Evolutionary conservation across 1,284 basidiomycete genomes (phyloP), one percentile per base, ranked within the genome.

Genomic region (Apiotrichum akiyoshidainum): DNA sequence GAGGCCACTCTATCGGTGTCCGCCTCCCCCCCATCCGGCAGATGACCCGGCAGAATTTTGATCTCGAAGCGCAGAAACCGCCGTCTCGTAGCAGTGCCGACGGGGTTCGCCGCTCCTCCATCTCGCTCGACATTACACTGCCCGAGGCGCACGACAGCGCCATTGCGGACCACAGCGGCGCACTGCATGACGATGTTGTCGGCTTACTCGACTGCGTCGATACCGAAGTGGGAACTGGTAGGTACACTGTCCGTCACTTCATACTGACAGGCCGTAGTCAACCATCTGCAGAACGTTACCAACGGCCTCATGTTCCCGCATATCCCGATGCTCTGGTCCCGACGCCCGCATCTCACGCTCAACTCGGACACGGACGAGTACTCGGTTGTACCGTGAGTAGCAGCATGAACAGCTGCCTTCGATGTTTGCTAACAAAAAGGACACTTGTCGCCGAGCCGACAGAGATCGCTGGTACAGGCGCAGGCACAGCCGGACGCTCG

Each of bases 281-380:
- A 74, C 54, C 68, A 74, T 46, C 62, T 78, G 7, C 77, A 78
- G 61, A 76, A 78, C 55, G 66, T 75, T 39, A 72, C 75, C 10
- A 78, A 78, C 58, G 68, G 66, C 2, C 68, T 78, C 55, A 61
- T 78, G 51, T 65, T 77, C n/a, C 77, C 77, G 2, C 66, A 76
- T 55, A 59, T 77, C 33, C 77, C 77, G 0, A 51, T 57, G 34
- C 56, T 77, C 26, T 77, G 72, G 70, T 64, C 60, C 4, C 62
- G 76, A 21, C 61, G 72, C 46, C 74, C 77, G 2, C 70, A 72
- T 21, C 57, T 78, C 2, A 64, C 67, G 17, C 53, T 78, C 12
- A 64, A 65, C 1, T 60, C 65, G 22, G 64, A 68, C 33, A 63
- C 66, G 8, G 46, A 44, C 35, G 50, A 33, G 45, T 52, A 44